Evolutionary conservation across 345 rosid species (phyloP).

Genomic region (Balakata baccata): DNA sequence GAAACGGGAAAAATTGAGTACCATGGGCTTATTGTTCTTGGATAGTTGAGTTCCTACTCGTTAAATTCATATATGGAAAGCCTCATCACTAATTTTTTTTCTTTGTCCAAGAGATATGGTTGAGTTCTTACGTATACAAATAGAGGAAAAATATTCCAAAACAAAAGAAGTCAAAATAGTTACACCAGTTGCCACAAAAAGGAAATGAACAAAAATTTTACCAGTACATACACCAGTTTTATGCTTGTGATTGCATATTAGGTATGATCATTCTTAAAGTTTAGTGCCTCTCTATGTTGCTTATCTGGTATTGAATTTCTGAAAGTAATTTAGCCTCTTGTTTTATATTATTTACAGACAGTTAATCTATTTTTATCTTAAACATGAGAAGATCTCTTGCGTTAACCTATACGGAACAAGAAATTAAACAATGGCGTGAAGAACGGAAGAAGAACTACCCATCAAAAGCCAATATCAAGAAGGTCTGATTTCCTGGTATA

Average conservation of each 20-base stretch:
- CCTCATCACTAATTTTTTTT: not conserved
- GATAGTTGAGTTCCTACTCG: not conserved
- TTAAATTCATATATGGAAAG: not conserved
- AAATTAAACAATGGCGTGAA: constrained; percentile 75
- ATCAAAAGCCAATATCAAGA: constrained; percentile 47
- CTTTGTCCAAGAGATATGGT: not conserved
- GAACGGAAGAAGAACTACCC: constrained; percentile 77
- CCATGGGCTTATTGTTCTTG: not conserved
- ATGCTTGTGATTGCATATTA: not conserved
- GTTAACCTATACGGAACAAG: constrained; percentile 54
- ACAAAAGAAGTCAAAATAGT: not conserved
- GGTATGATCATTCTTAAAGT: not conserved
- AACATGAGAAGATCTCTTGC: constrained; percentile 34
- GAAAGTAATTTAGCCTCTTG: not conserved
- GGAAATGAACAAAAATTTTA: too few species aligned
- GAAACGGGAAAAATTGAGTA: not conserved
- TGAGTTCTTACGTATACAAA: not conserved
- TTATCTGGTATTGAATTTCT: not conserved
- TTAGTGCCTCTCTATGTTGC: not conserved
- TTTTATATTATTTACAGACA: not conserved
- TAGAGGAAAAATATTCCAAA: not conserved
- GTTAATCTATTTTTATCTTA: not conserved
- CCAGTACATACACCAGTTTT: not conserved
- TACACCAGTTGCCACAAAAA: not conserved
- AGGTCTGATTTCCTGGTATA: constrained; percentile 44